A percentile compares a stretch with the other conserved stretches of the same genome.
These are phyloP conservation scores for Barbarea vulgaris DNA, from an alignment of 345 rosid genomes.

Conservation along the genomic window DNA sequence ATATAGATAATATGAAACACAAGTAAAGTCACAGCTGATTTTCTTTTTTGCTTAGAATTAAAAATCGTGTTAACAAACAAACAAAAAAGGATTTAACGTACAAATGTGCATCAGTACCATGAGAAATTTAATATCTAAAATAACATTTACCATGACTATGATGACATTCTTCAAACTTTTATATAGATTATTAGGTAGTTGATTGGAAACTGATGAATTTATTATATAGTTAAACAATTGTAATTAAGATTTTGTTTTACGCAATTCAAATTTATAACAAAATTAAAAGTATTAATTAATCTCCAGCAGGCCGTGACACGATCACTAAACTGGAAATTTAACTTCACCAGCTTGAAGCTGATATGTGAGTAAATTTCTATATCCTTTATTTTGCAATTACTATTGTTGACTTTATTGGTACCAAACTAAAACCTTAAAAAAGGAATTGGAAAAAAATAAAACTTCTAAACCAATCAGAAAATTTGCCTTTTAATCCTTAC, in stretches of 20 bases:
- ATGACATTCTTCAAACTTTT: neutral
- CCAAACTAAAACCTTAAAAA: conserved; percentile 38
- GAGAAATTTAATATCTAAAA: no score
- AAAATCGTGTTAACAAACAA: neutral
- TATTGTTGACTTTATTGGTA: conserved; percentile 40
- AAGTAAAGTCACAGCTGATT: conserved; percentile 4
- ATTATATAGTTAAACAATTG: neutral
- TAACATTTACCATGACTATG: no score
- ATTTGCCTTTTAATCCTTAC: conserved; percentile 20
- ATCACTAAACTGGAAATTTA: conserved; percentile 12
- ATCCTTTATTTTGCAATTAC: conserved; percentile 21
- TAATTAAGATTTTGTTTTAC: neutral
- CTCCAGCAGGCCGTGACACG: neutral
- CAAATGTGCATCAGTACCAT: neutral
- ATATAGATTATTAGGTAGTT: neutral
- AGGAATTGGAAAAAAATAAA: conserved; percentile 26
- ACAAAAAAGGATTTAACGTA: neutral
- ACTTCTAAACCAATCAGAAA: conserved; percentile 31
- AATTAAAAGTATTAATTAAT: neutral
- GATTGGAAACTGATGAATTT: neutral
- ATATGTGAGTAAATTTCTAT: neutral
- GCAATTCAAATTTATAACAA: neutral
- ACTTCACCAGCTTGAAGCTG: conserved; percentile 22
- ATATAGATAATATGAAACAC: neutral
- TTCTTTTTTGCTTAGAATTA: conserved; percentile 1